Evolutionary conservation across 2,329 filamentous ascomycete genomes (phyloP).

Genomic region (Fusarium irregulare): DNA sequence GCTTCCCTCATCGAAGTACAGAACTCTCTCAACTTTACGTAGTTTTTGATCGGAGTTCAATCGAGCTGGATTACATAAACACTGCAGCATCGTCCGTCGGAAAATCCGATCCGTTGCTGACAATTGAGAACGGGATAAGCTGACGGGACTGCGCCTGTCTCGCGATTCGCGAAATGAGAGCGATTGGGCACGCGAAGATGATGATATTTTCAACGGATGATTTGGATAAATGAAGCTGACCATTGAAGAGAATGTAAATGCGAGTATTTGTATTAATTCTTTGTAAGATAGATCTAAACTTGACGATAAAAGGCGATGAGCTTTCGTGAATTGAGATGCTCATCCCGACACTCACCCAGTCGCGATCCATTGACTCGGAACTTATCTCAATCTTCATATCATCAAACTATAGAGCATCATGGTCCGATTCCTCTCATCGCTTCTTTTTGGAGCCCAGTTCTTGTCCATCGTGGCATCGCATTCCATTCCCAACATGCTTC

Average conservation of each 20-base stretch:
- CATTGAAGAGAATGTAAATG: background rate
- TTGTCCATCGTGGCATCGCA: background rate
- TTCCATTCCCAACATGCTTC: background rate
- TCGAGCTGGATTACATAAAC: background rate
- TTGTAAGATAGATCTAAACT: too few species aligned
- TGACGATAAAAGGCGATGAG: background rate
- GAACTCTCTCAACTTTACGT: background rate
- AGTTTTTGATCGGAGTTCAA: background rate
- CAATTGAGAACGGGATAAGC: background rate
- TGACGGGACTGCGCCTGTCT: background rate
- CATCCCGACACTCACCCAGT: background rate
- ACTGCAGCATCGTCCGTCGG: background rate
- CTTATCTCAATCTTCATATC: fast-evolving
- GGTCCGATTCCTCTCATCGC: background rate
- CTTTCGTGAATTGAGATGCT: fast-evolving
- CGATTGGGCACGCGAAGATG: background rate
- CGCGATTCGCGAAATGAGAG: slow-evolving; percentile 4
- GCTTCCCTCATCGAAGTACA: background rate
- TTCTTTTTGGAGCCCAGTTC: background rate
- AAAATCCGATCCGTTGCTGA: background rate
- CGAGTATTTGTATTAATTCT: background rate
- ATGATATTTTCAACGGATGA: background rate
- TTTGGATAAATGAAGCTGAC: background rate
- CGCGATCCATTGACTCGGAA: fast-evolving
- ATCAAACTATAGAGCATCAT: background rate